Base-by-base conservation (phyloP, 306 rosid genomes). In the Ormosia emarginata region DNA sequence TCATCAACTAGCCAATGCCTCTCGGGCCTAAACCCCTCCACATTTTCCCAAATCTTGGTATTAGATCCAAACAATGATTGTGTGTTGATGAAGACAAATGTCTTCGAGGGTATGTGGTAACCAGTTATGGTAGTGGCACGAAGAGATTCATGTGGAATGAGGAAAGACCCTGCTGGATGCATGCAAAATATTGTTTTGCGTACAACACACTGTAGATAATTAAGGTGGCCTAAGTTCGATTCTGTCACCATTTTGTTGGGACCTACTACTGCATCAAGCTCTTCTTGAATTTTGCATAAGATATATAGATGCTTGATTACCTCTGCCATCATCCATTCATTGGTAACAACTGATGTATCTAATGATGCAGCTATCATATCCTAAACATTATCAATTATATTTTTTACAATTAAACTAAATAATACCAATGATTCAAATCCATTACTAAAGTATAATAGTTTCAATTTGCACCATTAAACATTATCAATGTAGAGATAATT, bases 341-440 rank as follows among this genome's bases (percentile, higher is more conserved):
- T 95, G 0, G 99, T 93, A 72, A 95, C 97, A 0, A 97, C 97
- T 4, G 99, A 95, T 2, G 99, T 95, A 83, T 93, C 98, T 0
- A 97, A 92, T 9, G 99, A 98, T 0, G 99, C 99, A 3, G 98
- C 99, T 70, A 95, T 95, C 98, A 95, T 95, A 44, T 95, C 99
- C 99, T 95, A 8, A 14, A 73, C 4, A 69, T 13, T 41, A 9
- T 2, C 9, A 37, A 15, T 12, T 6, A 53, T 71, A 56, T 29
- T 6, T 69, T 59, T 34, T 2, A 53, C 3, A 65, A 13, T 53
- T 36, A 18, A 65, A 33, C 10, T n/a, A 24, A 18, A 3, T 39
- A 4, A 56, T 67, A 17, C 3, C 13, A 66, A 40, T 40, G 7
- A 32, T 10, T 44, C 24, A 68, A 67, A 70, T 30, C 2, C 47